Base-by-base conservation (phyloP, 768 basidiomycete genomes). In the Lactarius vividus region DNA sequence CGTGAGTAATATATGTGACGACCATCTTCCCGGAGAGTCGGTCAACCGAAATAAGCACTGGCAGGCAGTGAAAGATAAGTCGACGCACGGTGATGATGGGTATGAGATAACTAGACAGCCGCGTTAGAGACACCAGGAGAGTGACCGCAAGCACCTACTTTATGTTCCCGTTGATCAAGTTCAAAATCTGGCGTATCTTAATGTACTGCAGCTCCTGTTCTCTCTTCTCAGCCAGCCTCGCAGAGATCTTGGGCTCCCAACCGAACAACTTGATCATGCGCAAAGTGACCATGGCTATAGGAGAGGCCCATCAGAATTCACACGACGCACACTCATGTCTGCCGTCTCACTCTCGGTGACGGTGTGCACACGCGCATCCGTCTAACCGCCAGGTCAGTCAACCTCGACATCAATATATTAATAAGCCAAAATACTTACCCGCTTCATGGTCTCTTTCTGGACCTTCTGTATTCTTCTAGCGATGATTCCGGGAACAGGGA, bases 211-310 rank as follows among this genome's bases (percentile, higher is more conserved):
- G 71, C 70, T 83, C 81, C 11, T 73, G 72, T 40, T 79, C 79
- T 59, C 81, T 75, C 69, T 79, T 79, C 54, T 71, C 71, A 0
- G 59, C 70, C 31, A 71, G n/a, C 53, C 59, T 59, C n/a, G 35
- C 78, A 20, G 78, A 61, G 52, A 80, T 79, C 68, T 81, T 81
- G 11, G 78, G 75, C 71, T 87, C 82, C 82, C 89, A 83, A 13
- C 81, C 89, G 69, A 91, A 89, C 52, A 90, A 76, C 74, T 84
- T 84, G 73, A 83, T 73, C 78, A 83, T 82, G 23, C 82, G 78
- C 6, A 83, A 65, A 64, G 79, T 74, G 35, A 70, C 71, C 64
- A 80, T 70, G 10, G 73, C 79, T 79, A 57, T 5, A 33, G n/a
- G 20, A 8, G 28, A 33, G 28, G 9, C 11, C 71, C 52, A 28